Evolutionary conservation across 345 rosid species (phyloP).

Genomic region (Bruguiera sexangula): DNA sequence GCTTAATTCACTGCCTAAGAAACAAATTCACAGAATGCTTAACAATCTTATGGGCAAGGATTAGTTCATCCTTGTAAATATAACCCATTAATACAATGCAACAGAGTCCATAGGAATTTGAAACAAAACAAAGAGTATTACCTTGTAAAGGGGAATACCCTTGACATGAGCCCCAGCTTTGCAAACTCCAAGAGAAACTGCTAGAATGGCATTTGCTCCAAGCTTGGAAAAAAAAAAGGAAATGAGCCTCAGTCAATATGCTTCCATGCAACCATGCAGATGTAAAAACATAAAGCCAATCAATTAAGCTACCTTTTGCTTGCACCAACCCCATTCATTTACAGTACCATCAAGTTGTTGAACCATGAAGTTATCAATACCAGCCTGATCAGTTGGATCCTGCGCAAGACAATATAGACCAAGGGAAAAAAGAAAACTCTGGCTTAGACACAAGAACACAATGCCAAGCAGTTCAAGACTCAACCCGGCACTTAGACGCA

Average conservation of each 20-base stretch:
- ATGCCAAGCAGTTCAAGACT: background rate
- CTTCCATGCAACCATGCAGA: background rate
- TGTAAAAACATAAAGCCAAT: background rate
- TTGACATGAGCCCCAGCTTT: conserved; percentile 65
- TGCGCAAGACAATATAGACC: conserved; percentile 1
- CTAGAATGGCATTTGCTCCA: conserved; percentile 72
- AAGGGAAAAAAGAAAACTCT: background rate
- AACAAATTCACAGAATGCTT: no score
- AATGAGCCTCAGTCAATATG: background rate
- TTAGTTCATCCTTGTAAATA: background rate
- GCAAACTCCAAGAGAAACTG: conserved; percentile 73
- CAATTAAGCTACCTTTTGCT: conserved; percentile 47
- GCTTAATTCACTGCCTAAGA: no score
- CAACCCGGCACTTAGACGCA: background rate
- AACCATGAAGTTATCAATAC: conserved; percentile 58
- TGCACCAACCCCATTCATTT: conserved; percentile 86
- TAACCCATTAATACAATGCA: background rate
- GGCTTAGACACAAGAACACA: background rate
- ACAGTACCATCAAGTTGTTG: conserved; percentile 70
- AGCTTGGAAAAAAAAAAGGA: conserved; percentile 33
- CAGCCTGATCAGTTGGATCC: conserved; percentile 58
- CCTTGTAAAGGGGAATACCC: conserved; percentile 69
- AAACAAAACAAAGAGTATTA: background rate
- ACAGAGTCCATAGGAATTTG: background rate
- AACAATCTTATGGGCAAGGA: no score